Evolutionary conservation across 2,329 filamentous ascomycete genomes (phyloP).

Genomic region (Colletotrichum agaves): DNA sequence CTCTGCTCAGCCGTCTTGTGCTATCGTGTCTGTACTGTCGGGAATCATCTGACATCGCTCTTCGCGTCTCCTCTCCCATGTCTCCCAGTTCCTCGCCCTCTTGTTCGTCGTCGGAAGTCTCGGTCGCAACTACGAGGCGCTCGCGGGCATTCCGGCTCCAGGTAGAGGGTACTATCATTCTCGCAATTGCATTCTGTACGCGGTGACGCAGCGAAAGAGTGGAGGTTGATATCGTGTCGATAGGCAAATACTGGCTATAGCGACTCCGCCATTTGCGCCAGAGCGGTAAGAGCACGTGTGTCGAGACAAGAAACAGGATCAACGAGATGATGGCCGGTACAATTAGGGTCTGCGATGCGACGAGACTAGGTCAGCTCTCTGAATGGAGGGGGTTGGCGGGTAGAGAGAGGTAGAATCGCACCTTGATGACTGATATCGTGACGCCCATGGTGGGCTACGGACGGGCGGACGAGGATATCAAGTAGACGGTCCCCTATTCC

Average conservation of each 20-base stretch:
- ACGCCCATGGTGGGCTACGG: conserved; percentile 45
- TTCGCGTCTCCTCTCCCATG: conserved; percentile 61
- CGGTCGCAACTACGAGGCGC: conserved; percentile 54
- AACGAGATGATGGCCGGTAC: conserved; percentile 78
- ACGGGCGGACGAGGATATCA: not conserved
- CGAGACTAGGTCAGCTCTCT: conserved; percentile 23
- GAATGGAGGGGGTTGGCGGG: not conserved
- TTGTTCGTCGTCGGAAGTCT: conserved; percentile 60
- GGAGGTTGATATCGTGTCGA: conserved; percentile 70
- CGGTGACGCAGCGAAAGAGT: conserved; percentile 65
- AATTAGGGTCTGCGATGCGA: conserved; percentile 68
- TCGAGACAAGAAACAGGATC: conserved; percentile 72
- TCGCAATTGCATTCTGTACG: conserved; percentile 54
- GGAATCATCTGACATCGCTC: conserved; percentile 51
- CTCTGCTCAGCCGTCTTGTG: conserved; percentile 76
- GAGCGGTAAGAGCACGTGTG: conserved; percentile 73
- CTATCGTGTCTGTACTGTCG: conserved; percentile 56
- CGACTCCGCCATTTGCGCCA: conserved; percentile 77
- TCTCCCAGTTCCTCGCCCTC: conserved; percentile 77
- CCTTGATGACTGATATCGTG: conserved; percentile 50
- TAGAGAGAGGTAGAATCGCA: conserved; percentile 35
- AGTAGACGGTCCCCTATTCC: not conserved
- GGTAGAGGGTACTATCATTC: conserved; percentile 56
- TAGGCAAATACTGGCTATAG: conserved; percentile 79
- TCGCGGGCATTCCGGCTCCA: conserved; percentile 59